Conservation (phyloP, 345 rosid species). For the Populus nigra region DNA sequence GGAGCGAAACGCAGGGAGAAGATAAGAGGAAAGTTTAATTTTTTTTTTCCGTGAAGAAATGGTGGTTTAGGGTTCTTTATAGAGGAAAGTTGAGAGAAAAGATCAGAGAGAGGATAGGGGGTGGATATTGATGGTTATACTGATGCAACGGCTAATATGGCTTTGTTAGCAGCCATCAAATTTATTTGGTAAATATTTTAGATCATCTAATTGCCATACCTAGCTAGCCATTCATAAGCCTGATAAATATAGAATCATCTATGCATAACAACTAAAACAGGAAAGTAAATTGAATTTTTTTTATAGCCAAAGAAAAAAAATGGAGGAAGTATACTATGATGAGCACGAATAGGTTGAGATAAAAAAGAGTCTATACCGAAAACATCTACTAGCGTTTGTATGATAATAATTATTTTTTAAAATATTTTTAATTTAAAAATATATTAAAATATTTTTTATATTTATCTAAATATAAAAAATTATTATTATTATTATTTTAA, state of each 20-base stretch:
- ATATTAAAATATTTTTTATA: too few species aligned
- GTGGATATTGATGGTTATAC: constrained; percentile 24
- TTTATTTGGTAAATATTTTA: not conserved
- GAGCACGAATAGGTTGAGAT: too few species aligned
- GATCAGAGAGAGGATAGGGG: not conserved
- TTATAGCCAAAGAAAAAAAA: too few species aligned
- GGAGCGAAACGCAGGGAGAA: constrained; percentile 31
- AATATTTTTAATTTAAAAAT: too few species aligned
- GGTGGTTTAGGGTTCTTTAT: constrained; percentile 33
- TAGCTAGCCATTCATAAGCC: not conserved
- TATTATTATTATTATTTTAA: too few species aligned
- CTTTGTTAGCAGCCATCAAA: constrained; percentile 32
- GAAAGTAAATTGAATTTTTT: not conserved
- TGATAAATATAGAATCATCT: too few species aligned
- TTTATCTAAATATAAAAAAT: too few species aligned
- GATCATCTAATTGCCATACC: not conserved
- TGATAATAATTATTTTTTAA: too few species aligned
- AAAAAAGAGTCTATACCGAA: too few species aligned
- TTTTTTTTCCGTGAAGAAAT: constrained; percentile 6
- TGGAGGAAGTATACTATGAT: too few species aligned
- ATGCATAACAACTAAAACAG: not conserved
- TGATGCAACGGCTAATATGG: constrained; percentile 26
- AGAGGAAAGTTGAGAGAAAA: constrained; percentile 5
- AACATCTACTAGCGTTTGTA: too few species aligned
- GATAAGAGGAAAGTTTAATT: constrained; percentile 15